Evolutionary conservation across 208 protist species (phyloP).

Genomic region (Crithidia fasciculata): DNA sequence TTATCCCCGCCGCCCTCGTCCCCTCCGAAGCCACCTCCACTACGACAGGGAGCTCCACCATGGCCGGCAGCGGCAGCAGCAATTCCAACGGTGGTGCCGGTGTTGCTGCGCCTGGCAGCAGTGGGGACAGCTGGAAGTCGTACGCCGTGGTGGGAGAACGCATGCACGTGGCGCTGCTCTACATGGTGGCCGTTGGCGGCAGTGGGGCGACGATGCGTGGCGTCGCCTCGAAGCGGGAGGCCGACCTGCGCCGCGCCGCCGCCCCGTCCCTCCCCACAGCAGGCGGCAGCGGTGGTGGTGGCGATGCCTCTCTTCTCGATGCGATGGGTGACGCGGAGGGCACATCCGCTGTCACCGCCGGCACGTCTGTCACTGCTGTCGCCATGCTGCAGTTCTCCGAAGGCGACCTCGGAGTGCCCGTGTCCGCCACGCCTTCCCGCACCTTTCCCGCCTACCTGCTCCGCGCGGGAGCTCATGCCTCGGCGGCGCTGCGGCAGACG

Average conservation of each 20-base stretch:
- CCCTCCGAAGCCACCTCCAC: constrained; percentile 30
- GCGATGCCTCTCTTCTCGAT: not conserved
- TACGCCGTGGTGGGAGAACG: constrained; percentile 78
- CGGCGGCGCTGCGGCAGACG: constrained; percentile 25
- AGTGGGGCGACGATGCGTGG: constrained; percentile 67
- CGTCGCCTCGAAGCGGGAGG: constrained; percentile 70
- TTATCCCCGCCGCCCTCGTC: constrained; percentile 69
- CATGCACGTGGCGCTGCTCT: constrained; percentile 76
- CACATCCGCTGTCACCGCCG: constrained; percentile 7
- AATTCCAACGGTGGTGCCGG: not conserved
- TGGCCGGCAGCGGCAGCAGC: not conserved
- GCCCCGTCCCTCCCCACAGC: not conserved
- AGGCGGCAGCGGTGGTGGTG: not conserved
- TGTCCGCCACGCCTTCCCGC: constrained; percentile 9
- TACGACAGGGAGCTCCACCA: not conserved
- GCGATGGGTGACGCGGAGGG: constrained; percentile 3
- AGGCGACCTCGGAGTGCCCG: constrained; percentile 41
- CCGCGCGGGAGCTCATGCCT: constrained; percentile 24
- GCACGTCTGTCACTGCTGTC: constrained; percentile 31
- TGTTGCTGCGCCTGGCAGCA: not conserved
- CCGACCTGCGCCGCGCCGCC: constrained; percentile 58
- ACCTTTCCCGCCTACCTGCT: constrained; percentile 61
- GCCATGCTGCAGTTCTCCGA: constrained; percentile 44
- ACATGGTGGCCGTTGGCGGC: constrained; percentile 64
- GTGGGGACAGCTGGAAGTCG: constrained; percentile 43